phyloP scores from a whole-genome alignment of 106 monocot species.

The Xerophyta viscosa region DNA sequence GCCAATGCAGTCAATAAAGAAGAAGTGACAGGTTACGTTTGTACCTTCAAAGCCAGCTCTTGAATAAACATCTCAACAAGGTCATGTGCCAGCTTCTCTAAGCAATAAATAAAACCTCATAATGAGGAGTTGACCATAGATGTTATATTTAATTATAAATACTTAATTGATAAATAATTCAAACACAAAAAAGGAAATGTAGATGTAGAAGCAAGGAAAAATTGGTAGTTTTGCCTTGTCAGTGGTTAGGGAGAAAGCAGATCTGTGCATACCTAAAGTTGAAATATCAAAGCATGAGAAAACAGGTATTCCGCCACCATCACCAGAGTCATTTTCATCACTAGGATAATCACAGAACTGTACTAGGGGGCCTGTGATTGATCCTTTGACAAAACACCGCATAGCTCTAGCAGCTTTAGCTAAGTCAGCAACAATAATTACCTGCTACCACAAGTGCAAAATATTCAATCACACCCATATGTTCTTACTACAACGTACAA shows the following conservation, averaged over 20 bases:
- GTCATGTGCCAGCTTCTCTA: conserved; percentile 74
- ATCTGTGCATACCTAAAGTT: conserved; percentile 13
- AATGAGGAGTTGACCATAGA: too few relatives aligned
- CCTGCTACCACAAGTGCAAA: not conserved
- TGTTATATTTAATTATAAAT: too few relatives aligned
- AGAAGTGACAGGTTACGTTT: not conserved
- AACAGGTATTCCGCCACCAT: conserved; percentile 27
- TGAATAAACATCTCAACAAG: conserved; percentile 58
- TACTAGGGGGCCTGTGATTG: conserved; percentile 11
- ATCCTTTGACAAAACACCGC: conserved; percentile 31
- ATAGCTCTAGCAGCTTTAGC: conserved; percentile 13
- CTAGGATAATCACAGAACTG: conserved; percentile 19
- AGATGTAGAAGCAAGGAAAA: not conserved
- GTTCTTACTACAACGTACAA: not conserved
- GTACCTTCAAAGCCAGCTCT: conserved; percentile 77
- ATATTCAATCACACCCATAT: not conserved
- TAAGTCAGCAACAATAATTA: conserved; percentile 5
- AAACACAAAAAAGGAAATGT: not conserved
- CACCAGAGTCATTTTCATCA: conserved; percentile 24
- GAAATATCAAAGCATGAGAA: conserved; percentile 10
- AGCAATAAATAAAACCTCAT: not conserved
- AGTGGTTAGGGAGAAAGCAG: not conserved
- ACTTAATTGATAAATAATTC: not conserved
- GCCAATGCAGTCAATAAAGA: not conserved
- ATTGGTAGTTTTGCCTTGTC: not conserved